phyloP scores from a whole-genome alignment of 495 filamentous ascomycete species.

The Lasiosphaeria ovina region DNA sequence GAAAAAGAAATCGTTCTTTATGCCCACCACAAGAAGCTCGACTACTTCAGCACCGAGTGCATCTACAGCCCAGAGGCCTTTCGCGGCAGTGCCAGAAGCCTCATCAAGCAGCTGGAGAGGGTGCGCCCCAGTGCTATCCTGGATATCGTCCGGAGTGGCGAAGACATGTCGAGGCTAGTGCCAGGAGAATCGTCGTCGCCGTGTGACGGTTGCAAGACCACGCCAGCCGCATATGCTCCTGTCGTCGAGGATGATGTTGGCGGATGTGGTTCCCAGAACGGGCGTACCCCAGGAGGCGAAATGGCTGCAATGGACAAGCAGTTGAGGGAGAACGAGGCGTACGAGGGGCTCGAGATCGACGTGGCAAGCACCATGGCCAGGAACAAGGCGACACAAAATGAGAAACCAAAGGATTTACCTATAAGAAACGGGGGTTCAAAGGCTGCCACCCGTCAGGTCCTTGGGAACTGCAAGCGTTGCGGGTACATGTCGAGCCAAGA shows the following conservation, averaged over 20 bases:
- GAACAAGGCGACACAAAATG: slow-evolving; percentile 13
- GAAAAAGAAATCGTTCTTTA: slow-evolving; percentile 99
- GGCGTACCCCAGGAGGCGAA: slow-evolving; percentile 69
- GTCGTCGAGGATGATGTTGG: slow-evolving; percentile 61
- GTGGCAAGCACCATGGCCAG: slow-evolving; percentile 48
- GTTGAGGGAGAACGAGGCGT: slow-evolving; percentile 65
- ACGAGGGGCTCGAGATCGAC: slow-evolving; percentile 67
- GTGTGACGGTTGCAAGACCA: slow-evolving; percentile 37
- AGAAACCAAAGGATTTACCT: slow-evolving; percentile 19
- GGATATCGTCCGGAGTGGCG: slow-evolving; percentile 90
- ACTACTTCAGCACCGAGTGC: slow-evolving; percentile 98
- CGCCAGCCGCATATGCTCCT: slow-evolving; percentile 35
- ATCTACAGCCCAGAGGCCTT: slow-evolving; percentile 99
- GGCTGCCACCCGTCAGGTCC: slow-evolving; percentile 55
- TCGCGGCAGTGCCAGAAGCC: slow-evolving; percentile 79
- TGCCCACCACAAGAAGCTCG: slow-evolving; percentile 90
- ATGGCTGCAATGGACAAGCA: slow-evolving; percentile 92
- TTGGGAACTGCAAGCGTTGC: slow-evolving; percentile 81
- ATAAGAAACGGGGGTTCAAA: slow-evolving; percentile 25
- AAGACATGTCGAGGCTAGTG: slow-evolving; percentile 90
- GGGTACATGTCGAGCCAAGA: slow-evolving; percentile 94
- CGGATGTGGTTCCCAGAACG: slow-evolving; percentile 75
- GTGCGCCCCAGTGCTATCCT: slow-evolving; percentile 90
- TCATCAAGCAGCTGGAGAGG: slow-evolving; percentile 94
- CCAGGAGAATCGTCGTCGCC: slow-evolving; percentile 51